Conservation (phyloP, 2,329 filamentous ascomycete species). For the Fusarium sp. region DNA sequence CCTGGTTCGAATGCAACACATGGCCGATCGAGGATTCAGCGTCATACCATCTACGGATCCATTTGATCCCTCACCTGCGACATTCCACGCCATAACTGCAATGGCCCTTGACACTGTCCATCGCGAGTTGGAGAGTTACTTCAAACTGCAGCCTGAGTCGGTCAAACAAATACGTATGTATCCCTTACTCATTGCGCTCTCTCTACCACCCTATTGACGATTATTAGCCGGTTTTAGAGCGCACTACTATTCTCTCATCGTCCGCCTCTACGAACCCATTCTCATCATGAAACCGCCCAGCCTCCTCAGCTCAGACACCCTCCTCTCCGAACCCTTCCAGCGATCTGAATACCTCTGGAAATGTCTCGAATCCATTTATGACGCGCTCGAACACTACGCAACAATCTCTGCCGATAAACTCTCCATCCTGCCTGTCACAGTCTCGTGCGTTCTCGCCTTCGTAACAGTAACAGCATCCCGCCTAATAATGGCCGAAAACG, state of each 20-base stretch:
- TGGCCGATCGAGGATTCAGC: conserved; percentile 50
- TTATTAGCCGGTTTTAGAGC: conserved; percentile 52
- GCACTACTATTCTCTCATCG: conserved; percentile 52
- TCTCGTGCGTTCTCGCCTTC: conserved; percentile 52
- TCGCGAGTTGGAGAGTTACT: conserved; percentile 52
- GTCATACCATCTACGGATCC: conserved; percentile 41
- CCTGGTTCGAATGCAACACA: conserved; percentile 53
- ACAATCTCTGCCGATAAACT: conserved; percentile 47
- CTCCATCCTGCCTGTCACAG: conserved; percentile 50
- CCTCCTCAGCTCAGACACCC: conserved; percentile 27
- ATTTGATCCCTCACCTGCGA: conserved; percentile 37
- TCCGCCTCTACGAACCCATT: conserved; percentile 57
- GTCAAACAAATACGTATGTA: conserved; percentile 42
- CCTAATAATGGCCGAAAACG: conserved; percentile 53
- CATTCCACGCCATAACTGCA: conserved; percentile 47
- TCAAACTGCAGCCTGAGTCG: conserved; percentile 36
- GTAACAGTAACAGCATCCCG: conserved; percentile 53
- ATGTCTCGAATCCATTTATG: conserved; percentile 50
- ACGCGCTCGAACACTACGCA: conserved; percentile 48
- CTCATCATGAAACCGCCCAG: conserved; percentile 48
- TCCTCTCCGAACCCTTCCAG: conserved; percentile 42
- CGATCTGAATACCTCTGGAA: conserved; percentile 56
- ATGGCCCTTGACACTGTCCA: conserved; percentile 54
- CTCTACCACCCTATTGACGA: neutral
- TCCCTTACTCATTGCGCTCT: rapidly evolving